Conservation (phyloP, 805 yeast genomes). For the Candida adriatica region DNA sequence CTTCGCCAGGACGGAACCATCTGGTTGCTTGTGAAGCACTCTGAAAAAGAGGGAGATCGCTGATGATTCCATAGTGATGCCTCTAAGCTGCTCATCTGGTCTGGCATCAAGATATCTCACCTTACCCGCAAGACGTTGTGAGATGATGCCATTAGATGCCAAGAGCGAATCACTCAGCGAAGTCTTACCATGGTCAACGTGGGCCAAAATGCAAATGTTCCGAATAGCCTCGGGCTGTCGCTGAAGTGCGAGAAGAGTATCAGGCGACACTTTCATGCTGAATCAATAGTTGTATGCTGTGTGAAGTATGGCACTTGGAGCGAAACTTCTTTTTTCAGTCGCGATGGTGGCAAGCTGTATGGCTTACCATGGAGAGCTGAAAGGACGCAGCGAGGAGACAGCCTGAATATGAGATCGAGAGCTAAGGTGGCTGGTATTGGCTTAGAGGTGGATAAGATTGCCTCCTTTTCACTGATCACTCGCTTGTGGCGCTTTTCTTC, state of each 20-base stretch:
- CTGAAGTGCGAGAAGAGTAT: constrained; percentile 61
- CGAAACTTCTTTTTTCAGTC: background rate
- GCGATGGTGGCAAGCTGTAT: background rate
- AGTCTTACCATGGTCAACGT: constrained; percentile 98
- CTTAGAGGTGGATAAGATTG: background rate
- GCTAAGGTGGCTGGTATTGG: too few relatives aligned
- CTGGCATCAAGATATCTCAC: constrained; percentile 89
- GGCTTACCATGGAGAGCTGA: background rate
- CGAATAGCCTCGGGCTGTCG: constrained; percentile 63
- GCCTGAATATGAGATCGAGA: too few relatives aligned
- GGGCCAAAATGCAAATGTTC: constrained; percentile 93
- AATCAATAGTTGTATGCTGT: background rate
- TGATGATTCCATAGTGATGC: constrained; percentile 96
- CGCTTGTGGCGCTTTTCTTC: too few relatives aligned
- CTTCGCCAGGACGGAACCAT: constrained; percentile 38
- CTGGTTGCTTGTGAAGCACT: constrained; percentile 42
- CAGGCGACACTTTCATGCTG: constrained; percentile 50
- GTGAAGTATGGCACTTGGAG: too few relatives aligned
- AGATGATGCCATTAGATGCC: constrained; percentile 94
- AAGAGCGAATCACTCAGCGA: constrained; percentile 85
- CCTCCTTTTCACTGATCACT: too few relatives aligned
- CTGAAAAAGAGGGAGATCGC: constrained; percentile 92
- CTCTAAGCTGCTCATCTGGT: constrained; percentile 92
- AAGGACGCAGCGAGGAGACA: too few relatives aligned
- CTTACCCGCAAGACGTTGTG: constrained; percentile 92